Evolutionary conservation across 1,284 basidiomycete species (phyloP), one percentile per base, ranked within the genome.

Genomic region (Ustilago trichophora): DNA sequence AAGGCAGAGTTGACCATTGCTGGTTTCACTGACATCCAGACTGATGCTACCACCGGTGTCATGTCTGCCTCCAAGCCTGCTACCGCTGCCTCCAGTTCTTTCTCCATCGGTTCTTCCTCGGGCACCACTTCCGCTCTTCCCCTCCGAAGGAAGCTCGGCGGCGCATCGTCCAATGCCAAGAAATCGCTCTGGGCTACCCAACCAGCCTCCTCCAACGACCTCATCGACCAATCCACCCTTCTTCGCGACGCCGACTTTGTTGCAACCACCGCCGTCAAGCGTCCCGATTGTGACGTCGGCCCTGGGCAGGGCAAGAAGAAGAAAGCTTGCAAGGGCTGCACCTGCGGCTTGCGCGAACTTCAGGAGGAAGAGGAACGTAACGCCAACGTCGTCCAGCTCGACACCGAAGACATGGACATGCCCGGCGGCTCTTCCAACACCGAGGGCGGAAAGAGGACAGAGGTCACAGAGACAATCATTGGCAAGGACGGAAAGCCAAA

Each of bases 301-400:
- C 40, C 69, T 1, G 66, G 55, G 7, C 62, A 63, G 21, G 60
- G 63, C 26, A 73, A 63, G 26, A 69, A 73, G 50, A 78, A 78
- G 51, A 77, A 76, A 50, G 79, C 79, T 4, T 81, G 79, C 74
- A 80, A 80, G 45, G 76, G 74, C 7, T 81, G 79, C 69, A 81
- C 79, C 6, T 81, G 79, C 37, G 79, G 79, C 1, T 62, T 81
- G 6, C 71, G 76, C 16, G 77, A 81, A 48, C 53, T 80, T 21
- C 72, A 80, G 50, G 78, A 81, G 33, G 73, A 74, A n/a, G 77
- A 81, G 37, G 73, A 76, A 37, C 56, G 54, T 15, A 47, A 18
- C 13, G 58, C 48, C 29, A 58, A 56, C 16, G 54, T 80, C 4
- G 74, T 81, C 12, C 63, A 77, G 64, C 58, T 81, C n/a, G 74